phyloP scores from a whole-genome alignment of 257 asterid species.

The Verbena officinalis region DNA sequence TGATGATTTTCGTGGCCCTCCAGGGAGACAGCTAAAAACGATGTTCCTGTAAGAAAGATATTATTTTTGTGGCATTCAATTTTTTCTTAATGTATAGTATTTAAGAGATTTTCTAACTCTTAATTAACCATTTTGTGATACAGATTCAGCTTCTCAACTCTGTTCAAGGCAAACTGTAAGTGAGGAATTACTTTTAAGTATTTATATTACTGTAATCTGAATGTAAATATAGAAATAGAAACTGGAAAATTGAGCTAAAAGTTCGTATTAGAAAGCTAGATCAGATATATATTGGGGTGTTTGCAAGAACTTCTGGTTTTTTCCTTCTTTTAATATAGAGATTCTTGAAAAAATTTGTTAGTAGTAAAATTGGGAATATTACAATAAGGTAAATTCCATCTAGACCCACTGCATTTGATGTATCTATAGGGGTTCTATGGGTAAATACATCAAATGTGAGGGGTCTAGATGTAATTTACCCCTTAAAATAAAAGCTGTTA shows the following conservation, averaged over 20 bases:
- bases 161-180: conserved; percentile 68
- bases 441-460: too few relatives aligned
- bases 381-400: too few relatives aligned
- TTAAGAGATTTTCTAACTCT: not conserved
- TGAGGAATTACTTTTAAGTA: conserved; percentile 16
- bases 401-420: too few relatives aligned
- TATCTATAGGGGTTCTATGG: too few relatives aligned
- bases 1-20: conserved; percentile 81
- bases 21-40: conserved; percentile 55
- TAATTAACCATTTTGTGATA: conserved; percentile 21
- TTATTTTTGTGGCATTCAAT: not conserved
- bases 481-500: too few relatives aligned
- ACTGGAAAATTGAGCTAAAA: not conserved
- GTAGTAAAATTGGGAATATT: too few relatives aligned
- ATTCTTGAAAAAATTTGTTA: too few relatives aligned
- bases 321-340: too few relatives aligned
- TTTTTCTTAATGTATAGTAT: not conserved
- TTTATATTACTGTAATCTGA: not conserved
- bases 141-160: conserved; percentile 77
- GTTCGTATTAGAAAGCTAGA: not conserved
- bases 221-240: not conserved
- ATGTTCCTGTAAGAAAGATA: conserved; percentile 54
- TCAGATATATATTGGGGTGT: not conserved
- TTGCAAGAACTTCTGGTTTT: too few relatives aligned
- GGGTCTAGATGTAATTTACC: too few relatives aligned